Base-by-base conservation (phyloP, 495 filamentous ascomycete genomes). In the Pyronema domesticum region DNA sequence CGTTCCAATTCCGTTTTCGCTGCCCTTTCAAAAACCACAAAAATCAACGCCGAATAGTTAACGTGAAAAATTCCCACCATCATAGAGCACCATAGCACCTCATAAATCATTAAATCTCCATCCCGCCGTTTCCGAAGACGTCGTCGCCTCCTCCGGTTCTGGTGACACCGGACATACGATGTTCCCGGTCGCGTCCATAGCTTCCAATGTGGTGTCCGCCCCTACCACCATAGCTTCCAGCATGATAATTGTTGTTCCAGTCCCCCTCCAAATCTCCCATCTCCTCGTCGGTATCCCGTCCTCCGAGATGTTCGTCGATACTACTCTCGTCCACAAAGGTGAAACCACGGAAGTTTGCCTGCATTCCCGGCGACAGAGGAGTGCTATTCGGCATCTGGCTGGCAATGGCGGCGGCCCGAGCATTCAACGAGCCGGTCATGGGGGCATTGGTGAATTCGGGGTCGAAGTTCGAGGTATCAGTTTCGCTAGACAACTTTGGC, bases 301-400 rank as follows among this genome's bases (percentile, higher is more conserved):
- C 74, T 57, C 73, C 74, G 70, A 93, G 85, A 56, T 95, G 85
- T 43, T 94, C 86, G 44, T 96, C 88, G 54, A 98, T 85, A 17
- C 85, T 82, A 63, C 86, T 95, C 69, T 98, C 93, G 62, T 96
- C 93, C 5, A 96, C 93, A 65, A 93, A 98, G 0, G 91, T 98
- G 68, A 98, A 98, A 23, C 91, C 91, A 59, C 89, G 84, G 74
- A 98, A 98, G 63, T 95, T 95, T 53, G 89, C 91, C 66, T 98
- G 91, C 72, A 95, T 87, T 10, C 85, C 86, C 2, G 93, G 91
- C 1, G 85, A 93, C 13, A 98, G 70, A 0, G 91, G 91, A 0
- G 91, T 96, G 14, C 82, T 89, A 6, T 84, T 85, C 23, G 84
- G 78, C 53, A 76, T 74, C 36, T 80, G 73, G 23, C 85, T 82